A percentile compares a stretch with the other conserved stretches of the same genome.
These are phyloP conservation scores for Diaporthe citriasiana DNA, from an alignment of 2,329 filamentous ascomycete genomes.

Conservation along the genomic window DNA sequence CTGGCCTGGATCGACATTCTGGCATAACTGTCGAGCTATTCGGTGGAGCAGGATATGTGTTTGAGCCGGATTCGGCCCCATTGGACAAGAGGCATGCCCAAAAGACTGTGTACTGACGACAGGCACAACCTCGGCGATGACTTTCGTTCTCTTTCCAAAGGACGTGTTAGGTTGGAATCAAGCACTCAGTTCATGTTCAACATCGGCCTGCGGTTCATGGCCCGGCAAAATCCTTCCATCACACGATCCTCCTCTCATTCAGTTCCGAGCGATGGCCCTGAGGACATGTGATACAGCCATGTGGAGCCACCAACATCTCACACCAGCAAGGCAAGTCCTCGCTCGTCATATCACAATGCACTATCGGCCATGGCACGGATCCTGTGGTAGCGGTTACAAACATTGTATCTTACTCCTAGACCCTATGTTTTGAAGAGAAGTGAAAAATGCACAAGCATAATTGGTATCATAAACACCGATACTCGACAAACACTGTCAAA, in stretches of 20 bases:
- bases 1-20: neutral
- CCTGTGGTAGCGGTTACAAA: neutral
- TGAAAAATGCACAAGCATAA: slow-evolving; percentile 39
- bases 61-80: neutral
- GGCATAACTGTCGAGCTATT: neutral
- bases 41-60: neutral
- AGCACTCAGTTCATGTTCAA: neutral
- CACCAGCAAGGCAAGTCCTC: neutral
- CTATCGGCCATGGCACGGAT: neutral
- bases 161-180: too few relatives aligned
- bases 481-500: slow-evolving; percentile 28
- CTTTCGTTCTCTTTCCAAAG: neutral
- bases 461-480: slow-evolving; percentile 41
- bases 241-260: too few relatives aligned
- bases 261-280: neutral
- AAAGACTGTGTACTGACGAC: neutral
- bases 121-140: neutral
- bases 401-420: slow-evolving; percentile 11
- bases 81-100: neutral
- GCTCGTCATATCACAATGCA: neutral
- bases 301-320: neutral
- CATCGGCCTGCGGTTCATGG: neutral
- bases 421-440: slow-evolving; percentile 34
- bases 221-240: neutral
- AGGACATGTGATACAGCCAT: slow-evolving; percentile 1